phyloP scores from a whole-genome alignment of 345 rosid genomes.

The Lumnitzera racemosa region DNA sequence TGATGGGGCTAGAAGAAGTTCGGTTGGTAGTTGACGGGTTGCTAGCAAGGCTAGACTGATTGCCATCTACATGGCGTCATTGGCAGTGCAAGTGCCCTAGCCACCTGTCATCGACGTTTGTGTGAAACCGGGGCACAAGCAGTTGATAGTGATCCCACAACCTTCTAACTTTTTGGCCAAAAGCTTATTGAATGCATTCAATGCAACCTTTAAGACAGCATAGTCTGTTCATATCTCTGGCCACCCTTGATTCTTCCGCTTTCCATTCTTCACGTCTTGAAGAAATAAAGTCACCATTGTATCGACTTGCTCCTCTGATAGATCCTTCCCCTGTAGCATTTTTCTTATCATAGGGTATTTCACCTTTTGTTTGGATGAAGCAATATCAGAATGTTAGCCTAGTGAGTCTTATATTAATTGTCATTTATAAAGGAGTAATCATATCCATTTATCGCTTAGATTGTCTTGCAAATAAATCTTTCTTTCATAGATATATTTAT shows the following conservation, averaged over 20 bases:
- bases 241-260: conserved; percentile 72
- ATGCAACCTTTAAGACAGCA: conserved; percentile 76
- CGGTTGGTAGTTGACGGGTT: conserved; percentile 36
- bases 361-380: conserved; percentile 49
- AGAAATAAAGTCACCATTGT: conserved; percentile 36
- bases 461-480: too few species aligned
- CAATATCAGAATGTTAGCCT: too few species aligned
- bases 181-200: conserved; percentile 65
- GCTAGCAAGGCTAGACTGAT: conserved; percentile 47
- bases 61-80: conserved; percentile 37
- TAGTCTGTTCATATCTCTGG: conserved; percentile 77
- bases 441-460: too few species aligned
- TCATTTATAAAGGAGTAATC: too few species aligned
- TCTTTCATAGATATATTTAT: too few species aligned
- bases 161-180: conserved; percentile 34
- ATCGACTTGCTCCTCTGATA: conserved; percentile 41
- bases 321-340: conserved; percentile 33
- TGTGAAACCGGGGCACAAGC: conserved; percentile 86
- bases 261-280: conserved; percentile 41
- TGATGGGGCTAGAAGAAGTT: conserved; percentile 16
- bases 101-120: conserved; percentile 76
- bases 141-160: conserved; percentile 41
- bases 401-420: too few species aligned
- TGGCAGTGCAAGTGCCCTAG: conserved; percentile 57
- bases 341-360: conserved; percentile 36